Percentiles rank a stretch among this genome's conserved stretches.
Evolutionary conservation across 345 rosid genomes (phyloP).

Genomic region (Acer campestre): DNA sequence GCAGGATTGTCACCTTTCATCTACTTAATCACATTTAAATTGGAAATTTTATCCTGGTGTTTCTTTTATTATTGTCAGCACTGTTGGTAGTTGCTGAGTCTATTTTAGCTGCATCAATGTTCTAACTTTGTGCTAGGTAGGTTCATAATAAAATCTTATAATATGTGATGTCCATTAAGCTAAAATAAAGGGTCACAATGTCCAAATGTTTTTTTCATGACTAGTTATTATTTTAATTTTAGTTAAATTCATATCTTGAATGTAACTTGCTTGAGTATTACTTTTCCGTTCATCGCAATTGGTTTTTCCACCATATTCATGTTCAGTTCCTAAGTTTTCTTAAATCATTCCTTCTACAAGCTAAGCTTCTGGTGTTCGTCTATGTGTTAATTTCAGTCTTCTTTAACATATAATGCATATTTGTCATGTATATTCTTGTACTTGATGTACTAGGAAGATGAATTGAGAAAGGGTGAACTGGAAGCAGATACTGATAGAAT

Average conservation of each 20-base stretch:
- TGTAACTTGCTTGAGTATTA: neutral
- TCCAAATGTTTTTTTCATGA: constrained; percentile 1
- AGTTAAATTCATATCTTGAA: neutral
- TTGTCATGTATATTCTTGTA: constrained; percentile 1
- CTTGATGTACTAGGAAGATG: constrained; percentile 75
- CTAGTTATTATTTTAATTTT: neutral
- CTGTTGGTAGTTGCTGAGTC: neutral
- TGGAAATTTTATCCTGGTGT: neutral
- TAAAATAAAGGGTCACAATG: neutral
- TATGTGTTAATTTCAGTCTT: neutral
- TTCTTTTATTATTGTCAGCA: too few relatives aligned
- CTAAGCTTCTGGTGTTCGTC: neutral
- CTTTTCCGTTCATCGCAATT: neutral
- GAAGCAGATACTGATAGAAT: constrained; percentile 92
- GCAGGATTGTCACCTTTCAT: neutral
- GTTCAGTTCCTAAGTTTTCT: neutral
- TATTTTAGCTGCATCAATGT: neutral
- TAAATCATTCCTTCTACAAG: neutral
- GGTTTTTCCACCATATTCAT: neutral
- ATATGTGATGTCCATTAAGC: neutral
- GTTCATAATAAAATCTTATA: neutral
- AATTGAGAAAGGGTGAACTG: constrained; percentile 75
- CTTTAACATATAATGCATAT: neutral
- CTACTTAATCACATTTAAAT: neutral
- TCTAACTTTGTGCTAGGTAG: neutral